Evolutionary conservation across 108 stramenopile species (phyloP).

Genomic region (Nitzschia palea): DNA sequence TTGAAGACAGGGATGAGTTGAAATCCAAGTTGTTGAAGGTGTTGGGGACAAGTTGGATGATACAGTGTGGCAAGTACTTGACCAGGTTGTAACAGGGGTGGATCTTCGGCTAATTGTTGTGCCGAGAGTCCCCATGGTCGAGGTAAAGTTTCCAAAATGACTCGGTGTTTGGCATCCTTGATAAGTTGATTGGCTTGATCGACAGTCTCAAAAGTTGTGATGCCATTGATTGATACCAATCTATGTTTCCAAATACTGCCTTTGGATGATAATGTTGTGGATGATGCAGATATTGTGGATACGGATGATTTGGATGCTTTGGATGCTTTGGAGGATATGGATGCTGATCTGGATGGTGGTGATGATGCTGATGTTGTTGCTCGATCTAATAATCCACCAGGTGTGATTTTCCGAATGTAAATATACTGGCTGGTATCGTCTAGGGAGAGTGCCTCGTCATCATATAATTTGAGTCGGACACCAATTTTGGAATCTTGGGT

Average conservation of each 20-base stretch:
- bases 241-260: no score
- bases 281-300: no score
- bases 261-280: no score
- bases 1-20: not conserved
- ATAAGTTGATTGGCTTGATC: not conserved
- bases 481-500: not conserved
- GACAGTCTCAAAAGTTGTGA: not conserved
- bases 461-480: not conserved
- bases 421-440: not conserved
- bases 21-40: not conserved
- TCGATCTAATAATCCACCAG: not conserved
- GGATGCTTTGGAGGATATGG: no score
- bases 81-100: not conserved
- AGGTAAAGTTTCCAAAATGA: not conserved
- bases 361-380: not conserved
- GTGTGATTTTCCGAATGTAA: not conserved
- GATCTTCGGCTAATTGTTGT: not conserved
- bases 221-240: conserved; percentile 7
- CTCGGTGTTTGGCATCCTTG: not conserved
- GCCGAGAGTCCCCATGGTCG: not conserved
- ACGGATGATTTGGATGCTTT: no score
- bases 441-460: not conserved
- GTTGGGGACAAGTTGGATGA: not conserved
- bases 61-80: not conserved
- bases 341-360: not conserved